These are phyloP conservation scores for Podospora comata DNA, from an alignment of 495 filamentous ascomycete genomes.

Conservation along the genomic window DNA sequence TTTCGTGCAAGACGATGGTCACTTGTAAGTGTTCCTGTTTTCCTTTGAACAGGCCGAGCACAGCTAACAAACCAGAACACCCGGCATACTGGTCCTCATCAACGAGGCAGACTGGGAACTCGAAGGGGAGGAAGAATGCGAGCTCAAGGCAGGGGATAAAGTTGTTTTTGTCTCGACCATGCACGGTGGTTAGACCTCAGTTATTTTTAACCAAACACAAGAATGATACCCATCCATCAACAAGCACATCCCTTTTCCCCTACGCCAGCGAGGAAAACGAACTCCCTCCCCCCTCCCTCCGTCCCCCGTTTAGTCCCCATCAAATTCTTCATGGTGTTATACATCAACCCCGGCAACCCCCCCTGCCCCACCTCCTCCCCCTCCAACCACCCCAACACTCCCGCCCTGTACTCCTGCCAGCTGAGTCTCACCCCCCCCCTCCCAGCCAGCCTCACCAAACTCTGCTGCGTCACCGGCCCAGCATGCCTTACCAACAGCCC, in stretches of 20 bases:
- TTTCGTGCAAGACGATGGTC: slow-evolving; percentile 74
- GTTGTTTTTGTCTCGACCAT: slow-evolving; percentile 97
- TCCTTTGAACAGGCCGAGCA: neutral
- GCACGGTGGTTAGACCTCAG: slow-evolving; percentile 69
- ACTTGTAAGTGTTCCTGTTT: slow-evolving; percentile 62
- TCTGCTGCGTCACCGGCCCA: slow-evolving; percentile 72
- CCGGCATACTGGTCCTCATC: slow-evolving; percentile 94
- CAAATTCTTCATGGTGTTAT: slow-evolving; percentile 77
- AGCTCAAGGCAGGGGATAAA: slow-evolving; percentile 75
- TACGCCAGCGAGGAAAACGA: neutral
- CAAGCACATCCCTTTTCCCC: neutral
- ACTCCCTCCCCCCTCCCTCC: no score
- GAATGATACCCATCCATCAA: neutral
- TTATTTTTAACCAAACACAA: neutral
- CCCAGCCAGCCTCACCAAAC: slow-evolving; percentile 57
- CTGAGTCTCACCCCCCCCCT: slow-evolving; percentile 66
- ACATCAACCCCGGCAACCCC: slow-evolving; percentile 72
- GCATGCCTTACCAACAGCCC: slow-evolving; percentile 55
- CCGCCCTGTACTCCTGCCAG: slow-evolving; percentile 72
- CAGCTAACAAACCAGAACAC: slow-evolving; percentile 57
- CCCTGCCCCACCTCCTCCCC: slow-evolving; percentile 51
- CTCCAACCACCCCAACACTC: slow-evolving; percentile 71
- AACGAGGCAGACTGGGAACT: slow-evolving; percentile 99
- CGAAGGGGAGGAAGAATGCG: slow-evolving; percentile 87
- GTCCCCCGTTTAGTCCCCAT: slow-evolving; percentile 36